phyloP scores from a whole-genome alignment of 306 rosid genomes.

The Quercus wislizeni region DNA sequence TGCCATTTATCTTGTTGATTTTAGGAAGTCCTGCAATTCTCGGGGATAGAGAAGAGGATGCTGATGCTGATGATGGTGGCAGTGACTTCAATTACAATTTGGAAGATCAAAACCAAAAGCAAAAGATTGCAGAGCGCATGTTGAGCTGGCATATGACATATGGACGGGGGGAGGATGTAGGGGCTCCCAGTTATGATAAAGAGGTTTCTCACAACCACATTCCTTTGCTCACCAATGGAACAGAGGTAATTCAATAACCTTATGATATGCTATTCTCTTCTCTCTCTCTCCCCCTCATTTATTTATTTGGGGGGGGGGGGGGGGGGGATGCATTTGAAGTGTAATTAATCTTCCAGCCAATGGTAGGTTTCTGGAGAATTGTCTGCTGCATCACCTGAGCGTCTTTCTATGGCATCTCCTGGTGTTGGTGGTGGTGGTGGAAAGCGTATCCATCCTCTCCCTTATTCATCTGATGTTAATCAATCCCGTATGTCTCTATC shows the following conservation, averaged over 20 bases:
- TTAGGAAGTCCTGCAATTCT: slow-evolving; percentile 86
- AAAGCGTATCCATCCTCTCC: slow-evolving; percentile 63
- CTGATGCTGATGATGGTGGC: slow-evolving; percentile 39
- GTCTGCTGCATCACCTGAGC: slow-evolving; percentile 94
- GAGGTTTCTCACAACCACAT: slow-evolving; percentile 64
- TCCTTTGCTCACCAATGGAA: slow-evolving; percentile 35
- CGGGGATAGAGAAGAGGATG: slow-evolving; percentile 78
- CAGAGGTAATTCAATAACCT: slow-evolving; percentile 58
- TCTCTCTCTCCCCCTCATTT: not conserved
- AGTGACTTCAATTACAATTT: slow-evolving; percentile 65
- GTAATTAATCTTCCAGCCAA: slow-evolving; percentile 10
- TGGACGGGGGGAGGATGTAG: slow-evolving; percentile 60
- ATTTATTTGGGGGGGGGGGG: not conserved
- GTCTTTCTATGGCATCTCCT: slow-evolving; percentile 87
- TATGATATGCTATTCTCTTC: not conserved
- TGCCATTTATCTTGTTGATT: slow-evolving; percentile 26
- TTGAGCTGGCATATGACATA: slow-evolving; percentile 83
- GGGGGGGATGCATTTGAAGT: not conserved
- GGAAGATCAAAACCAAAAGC: slow-evolving; percentile 78
- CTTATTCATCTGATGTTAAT: slow-evolving; percentile 67
- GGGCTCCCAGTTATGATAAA: slow-evolving; percentile 66
- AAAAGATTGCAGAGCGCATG: slow-evolving; percentile 88
- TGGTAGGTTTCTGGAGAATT: slow-evolving; percentile 84
- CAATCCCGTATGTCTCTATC: slow-evolving; percentile 64
- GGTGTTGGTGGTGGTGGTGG: slow-evolving; percentile 49